phyloP scores from a whole-genome alignment of 352 stramenopile species.

The Pythium rishiriense region DNA sequence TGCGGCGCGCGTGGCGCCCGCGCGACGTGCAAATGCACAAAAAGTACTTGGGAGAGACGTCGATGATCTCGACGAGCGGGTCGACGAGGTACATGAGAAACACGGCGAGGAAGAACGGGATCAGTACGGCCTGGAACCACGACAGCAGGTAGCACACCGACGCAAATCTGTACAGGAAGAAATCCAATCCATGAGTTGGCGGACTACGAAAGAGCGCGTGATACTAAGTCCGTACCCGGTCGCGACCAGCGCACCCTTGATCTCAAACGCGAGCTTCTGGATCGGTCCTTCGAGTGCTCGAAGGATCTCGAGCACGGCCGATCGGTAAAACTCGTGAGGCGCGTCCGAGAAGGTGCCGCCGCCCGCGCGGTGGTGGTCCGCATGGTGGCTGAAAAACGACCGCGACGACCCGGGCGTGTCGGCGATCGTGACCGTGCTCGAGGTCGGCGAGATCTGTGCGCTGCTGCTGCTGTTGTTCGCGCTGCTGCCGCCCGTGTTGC shows the following conservation, averaged over 20 bases:
- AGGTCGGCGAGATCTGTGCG: conserved; percentile 51
- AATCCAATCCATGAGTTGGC: background rate
- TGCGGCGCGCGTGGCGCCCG: conserved; percentile 69
- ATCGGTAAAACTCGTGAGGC: conserved; percentile 43
- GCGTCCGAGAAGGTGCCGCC: conserved; percentile 2
- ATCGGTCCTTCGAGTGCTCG: conserved; percentile 61
- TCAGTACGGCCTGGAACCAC: conserved; percentile 83
- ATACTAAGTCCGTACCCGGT: conserved; percentile 48
- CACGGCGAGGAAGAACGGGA: conserved; percentile 87
- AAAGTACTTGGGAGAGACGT: conserved; percentile 88
- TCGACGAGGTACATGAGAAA: conserved; percentile 91
- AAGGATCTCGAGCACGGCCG: conserved; percentile 59
- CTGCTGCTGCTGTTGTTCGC: background rate
- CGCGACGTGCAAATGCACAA: conserved; percentile 82
- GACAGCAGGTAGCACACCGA: conserved; percentile 78
- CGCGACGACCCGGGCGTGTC: conserved; percentile 26
- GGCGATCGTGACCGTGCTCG: conserved; percentile 17
- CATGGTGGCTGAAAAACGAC: conserved; percentile 25
- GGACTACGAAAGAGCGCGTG: background rate
- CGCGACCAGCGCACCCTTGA: conserved; percentile 80
- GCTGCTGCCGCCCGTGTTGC: conserved; percentile 30
- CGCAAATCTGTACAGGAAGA: conserved; percentile 42
- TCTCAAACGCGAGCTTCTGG: conserved; percentile 72
- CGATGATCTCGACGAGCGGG: conserved; percentile 84
- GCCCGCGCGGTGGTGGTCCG: background rate